Percentiles rank a stretch among this genome's conserved stretches.
Conservation (phyloP, 345 rosid genomes). For the Triadica sebifera region DNA sequence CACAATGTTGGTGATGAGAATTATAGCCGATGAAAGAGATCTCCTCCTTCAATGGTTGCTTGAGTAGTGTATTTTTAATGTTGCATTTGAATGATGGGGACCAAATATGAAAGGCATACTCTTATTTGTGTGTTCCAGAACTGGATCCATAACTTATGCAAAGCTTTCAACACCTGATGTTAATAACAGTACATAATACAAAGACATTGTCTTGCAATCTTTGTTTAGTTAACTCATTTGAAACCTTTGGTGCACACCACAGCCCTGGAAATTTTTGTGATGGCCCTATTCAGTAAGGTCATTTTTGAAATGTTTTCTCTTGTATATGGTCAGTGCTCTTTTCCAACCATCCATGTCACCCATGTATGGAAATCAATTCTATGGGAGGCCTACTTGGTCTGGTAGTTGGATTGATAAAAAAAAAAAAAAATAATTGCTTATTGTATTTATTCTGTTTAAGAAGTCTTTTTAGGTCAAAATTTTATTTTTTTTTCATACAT, state of each 20-base stretch:
- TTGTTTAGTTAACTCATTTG: not conserved
- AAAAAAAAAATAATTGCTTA: not conserved
- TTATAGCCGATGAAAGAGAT: not conserved
- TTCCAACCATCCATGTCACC: not conserved
- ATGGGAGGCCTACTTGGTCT: not conserved
- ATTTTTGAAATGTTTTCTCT: not conserved
- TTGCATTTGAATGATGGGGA: not conserved
- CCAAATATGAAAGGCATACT: not conserved
- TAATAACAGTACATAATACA: not conserved
- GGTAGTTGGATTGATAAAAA: not conserved
- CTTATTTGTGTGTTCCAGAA: not conserved
- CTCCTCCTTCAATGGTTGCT: not conserved
- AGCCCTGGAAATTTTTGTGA: not conserved
- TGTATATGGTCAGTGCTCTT: not conserved
- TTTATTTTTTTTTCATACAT: not conserved
- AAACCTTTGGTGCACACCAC: not conserved
- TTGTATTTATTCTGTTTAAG: not conserved
- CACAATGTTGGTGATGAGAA: not conserved
- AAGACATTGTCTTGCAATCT: not conserved
- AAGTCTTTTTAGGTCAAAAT: too few relatives aligned
- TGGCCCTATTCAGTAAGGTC: not conserved
- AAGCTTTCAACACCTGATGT: not conserved
- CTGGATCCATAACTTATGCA: not conserved
- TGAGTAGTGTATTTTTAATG: not conserved
- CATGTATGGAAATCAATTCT: not conserved